Percentiles rank a stretch among this genome's conserved stretches.
Evolutionary conservation across 371 early-diverging fungal genomes (phyloP).

Genomic region (Circinella minor): DNA sequence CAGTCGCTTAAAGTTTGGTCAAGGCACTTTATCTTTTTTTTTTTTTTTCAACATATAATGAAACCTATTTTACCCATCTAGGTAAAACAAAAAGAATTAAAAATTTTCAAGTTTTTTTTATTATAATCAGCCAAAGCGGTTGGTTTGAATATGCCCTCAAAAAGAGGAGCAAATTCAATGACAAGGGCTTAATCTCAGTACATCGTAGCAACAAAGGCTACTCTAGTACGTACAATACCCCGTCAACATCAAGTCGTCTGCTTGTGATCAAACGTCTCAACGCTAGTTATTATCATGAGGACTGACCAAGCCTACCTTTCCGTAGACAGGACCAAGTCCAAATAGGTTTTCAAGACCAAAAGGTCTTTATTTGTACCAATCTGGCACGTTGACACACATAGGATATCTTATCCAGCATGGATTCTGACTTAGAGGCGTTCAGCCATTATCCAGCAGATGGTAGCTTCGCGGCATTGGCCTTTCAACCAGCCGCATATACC

Average conservation of each 20-base stretch:
- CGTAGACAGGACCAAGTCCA: neutral
- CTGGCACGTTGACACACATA: conserved; percentile 4
- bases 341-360: neutral
- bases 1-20: too few relatives aligned
- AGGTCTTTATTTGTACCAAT: conserved; percentile 1
- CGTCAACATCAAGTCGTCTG: conserved; percentile 16
- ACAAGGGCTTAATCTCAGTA: conserved; percentile 30
- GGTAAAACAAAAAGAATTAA: neutral
- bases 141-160: neutral
- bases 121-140: neutral
- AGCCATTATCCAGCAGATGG: conserved; percentile 4
- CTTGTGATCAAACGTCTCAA: conserved; percentile 5
- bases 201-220: conserved; percentile 28
- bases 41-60: too few relatives aligned
- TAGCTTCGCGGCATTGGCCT: neutral
- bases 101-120: neutral
- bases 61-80: too few relatives aligned
- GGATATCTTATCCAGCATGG: conserved; percentile 2
- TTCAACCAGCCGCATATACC: conserved; percentile 39
- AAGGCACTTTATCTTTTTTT: too few relatives aligned
- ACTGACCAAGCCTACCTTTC: neutral
- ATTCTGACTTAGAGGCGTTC: conserved; percentile 4
- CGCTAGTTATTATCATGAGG: neutral
- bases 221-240: conserved; percentile 26
- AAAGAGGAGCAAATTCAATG: conserved; percentile 23